Conservation (phyloP, 1,284 basidiomycete species). For the Marasmius oreades region DNA sequence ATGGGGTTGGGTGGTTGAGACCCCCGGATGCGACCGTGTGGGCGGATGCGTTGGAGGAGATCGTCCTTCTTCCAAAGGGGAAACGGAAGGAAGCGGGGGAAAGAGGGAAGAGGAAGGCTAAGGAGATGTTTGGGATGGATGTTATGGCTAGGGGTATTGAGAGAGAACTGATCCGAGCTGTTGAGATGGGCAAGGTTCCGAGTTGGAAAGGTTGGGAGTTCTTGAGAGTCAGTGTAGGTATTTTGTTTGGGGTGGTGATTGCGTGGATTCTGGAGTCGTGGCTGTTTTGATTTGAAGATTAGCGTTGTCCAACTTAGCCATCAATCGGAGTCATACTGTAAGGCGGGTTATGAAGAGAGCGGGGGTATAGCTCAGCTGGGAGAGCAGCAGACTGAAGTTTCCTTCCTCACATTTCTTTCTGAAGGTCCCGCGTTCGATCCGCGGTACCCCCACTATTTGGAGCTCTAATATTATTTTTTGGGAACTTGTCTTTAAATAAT, state of each 20-base stretch:
- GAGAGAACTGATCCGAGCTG: slow-evolving; percentile 49
- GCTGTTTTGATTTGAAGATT: too few species aligned
- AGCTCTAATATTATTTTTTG: too few species aligned
- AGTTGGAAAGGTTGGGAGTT: not conserved
- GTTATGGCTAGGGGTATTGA: slow-evolving; percentile 62
- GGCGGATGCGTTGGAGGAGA: slow-evolving; percentile 63
- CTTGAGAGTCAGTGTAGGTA: not conserved
- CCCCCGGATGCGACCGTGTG: slow-evolving; percentile 60
- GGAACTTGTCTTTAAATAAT: too few species aligned
- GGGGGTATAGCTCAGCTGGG: too few species aligned
- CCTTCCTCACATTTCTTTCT: too few species aligned
- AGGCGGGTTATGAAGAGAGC: too few species aligned
- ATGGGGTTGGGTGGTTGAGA: slow-evolving; percentile 69
- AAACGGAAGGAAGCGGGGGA: slow-evolving; percentile 49
- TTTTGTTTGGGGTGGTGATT: not conserved
- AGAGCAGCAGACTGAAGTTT: too few species aligned
- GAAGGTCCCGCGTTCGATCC: too few species aligned
- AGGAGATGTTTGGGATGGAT: slow-evolving; percentile 41
- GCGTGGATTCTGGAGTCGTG: not conserved
- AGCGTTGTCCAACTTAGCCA: too few species aligned
- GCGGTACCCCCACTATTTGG: too few species aligned
- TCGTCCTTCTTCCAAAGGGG: slow-evolving; percentile 55
- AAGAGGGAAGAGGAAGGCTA: slow-evolving; percentile 37
- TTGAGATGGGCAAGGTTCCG: slow-evolving; percentile 39
- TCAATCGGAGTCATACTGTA: too few species aligned